Percentiles rank a stretch among this genome's conserved stretches.
Conservation (phyloP, 192 early-diverging fungal species). For the Coemansia sp. region DNA sequence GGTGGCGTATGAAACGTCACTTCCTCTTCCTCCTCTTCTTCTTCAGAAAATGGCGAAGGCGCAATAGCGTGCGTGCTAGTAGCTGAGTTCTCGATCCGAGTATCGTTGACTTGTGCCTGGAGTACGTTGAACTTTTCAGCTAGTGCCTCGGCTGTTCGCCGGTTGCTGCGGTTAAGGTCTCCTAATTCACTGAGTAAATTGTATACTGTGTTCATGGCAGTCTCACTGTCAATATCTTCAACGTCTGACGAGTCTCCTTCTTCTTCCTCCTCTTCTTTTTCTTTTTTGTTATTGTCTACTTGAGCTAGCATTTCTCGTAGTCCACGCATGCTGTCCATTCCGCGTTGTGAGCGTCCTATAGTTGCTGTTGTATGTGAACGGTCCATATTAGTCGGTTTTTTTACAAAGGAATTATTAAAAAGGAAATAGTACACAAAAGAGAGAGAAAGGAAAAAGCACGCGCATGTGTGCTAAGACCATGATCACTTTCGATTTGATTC, state of each 20-base stretch:
- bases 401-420: conserved; percentile 1
- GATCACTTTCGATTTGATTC: not conserved
- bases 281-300: not conserved
- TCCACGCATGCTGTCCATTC: conserved; percentile 35
- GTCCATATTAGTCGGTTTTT: conserved; percentile 23
- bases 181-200: conserved; percentile 50
- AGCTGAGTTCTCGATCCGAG: no score
- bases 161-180: conserved; percentile 52
- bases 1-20: conserved; percentile 42
- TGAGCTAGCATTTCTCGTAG: conserved; percentile 30
- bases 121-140: conserved; percentile 43
- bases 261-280: conserved; percentile 3
- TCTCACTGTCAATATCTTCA: conserved; percentile 50
- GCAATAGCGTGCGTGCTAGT: conserved; percentile 13
- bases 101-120: conserved; percentile 31
- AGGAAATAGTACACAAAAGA: not conserved
- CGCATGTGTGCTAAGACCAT: not conserved
- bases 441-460: not conserved
- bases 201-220: conserved; percentile 53
- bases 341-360: conserved; percentile 51
- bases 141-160: conserved; percentile 36
- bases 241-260: conserved; percentile 20
- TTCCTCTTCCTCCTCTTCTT: not conserved
- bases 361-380: conserved; percentile 38
- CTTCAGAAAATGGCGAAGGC: not conserved